Conservation (phyloP, 257 asterid species). For the Thymus quinquecostatus region DNA sequence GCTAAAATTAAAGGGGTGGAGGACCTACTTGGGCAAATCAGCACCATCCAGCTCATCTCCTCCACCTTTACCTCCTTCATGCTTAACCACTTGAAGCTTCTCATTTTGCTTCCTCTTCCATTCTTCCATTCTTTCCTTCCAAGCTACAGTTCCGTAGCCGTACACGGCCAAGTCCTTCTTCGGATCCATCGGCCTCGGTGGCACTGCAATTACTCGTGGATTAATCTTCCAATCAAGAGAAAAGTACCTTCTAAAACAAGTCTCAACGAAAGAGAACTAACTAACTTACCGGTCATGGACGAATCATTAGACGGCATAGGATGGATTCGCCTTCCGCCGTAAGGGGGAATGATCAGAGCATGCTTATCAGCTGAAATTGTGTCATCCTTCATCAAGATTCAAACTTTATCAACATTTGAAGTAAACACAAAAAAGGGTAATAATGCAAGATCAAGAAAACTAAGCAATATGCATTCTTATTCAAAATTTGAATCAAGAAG, state of each 20-base stretch:
- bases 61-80: slow-evolving; percentile 71
- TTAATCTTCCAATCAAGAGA: slow-evolving; percentile 20
- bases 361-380: slow-evolving; percentile 94
- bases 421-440: not conserved
- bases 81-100: slow-evolving; percentile 89
- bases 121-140: slow-evolving; percentile 99
- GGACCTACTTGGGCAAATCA: slow-evolving; percentile 88
- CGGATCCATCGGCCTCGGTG: slow-evolving; percentile 97
- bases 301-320: slow-evolving; percentile 73
- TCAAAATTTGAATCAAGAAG: slow-evolving; percentile 19
- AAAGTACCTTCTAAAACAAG: not conserved
- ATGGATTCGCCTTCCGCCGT: slow-evolving; percentile 78
- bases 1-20: slow-evolving; percentile 17
- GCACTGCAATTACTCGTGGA: slow-evolving; percentile 51
- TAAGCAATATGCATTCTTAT: not conserved
- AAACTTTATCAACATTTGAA: slow-evolving; percentile 18
- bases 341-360: slow-evolving; percentile 91
- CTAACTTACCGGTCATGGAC: slow-evolving; percentile 65
- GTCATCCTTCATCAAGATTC: slow-evolving; percentile 66
- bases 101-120: slow-evolving; percentile 96
- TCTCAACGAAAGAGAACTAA: not conserved
- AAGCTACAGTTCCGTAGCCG: slow-evolving; percentile 95
- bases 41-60: slow-evolving; percentile 90
- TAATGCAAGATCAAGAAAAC: slow-evolving; percentile 9
- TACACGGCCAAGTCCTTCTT: slow-evolving; percentile 94